Evolutionary conservation across 805 yeast species (phyloP), one percentile per base, ranked within the genome.

Genomic region (Naumovozyma dairenensis): DNA sequence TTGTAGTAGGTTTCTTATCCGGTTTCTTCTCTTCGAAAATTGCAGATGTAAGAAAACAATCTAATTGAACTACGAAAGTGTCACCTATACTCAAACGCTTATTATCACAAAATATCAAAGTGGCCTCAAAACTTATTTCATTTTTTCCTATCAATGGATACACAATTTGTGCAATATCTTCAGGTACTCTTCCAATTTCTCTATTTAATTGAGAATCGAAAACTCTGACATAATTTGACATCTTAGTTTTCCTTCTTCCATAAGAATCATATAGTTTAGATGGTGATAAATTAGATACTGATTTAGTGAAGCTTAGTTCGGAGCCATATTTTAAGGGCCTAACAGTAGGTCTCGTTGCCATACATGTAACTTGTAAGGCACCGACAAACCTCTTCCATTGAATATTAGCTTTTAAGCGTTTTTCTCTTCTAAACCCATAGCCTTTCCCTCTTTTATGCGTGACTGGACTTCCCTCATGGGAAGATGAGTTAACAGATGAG

Each of bases 181-280:
- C 86, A 0, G 83, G 77, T 1, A 83, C 51, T 43, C 94, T 69
- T 0, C 92, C 96, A 20, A 87, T 63, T 50, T 83, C 94, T 38
- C 80, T 53, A 14, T 53, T 41, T 16, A 38, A 43, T 3, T 41
- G 33, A 2, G 49, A 38, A 32, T 57, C 59, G 28, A 51, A 37
- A 15, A 64, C 38, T 33, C 60, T 60, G 5, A 63, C 45, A 37
- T 47, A 57, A 10, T 59, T 58, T 0, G 64, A 52, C 40, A 58
- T 50, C 6, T 51, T 36, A 4, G 37, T 32, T 21, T 43, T 49
- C 21, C 37, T 42, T 10, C 36, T 40, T 3, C 59, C 55, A 5
- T 48, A 44, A 10, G 51, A 33, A 29, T 45, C 45, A 26, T 38
- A 46, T 20, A 45, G 21, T 27, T 42, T 36, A 3, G 46, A 19